phyloP scores from a whole-genome alignment of 257 asterid genomes.

The Striga asiatica region DNA sequence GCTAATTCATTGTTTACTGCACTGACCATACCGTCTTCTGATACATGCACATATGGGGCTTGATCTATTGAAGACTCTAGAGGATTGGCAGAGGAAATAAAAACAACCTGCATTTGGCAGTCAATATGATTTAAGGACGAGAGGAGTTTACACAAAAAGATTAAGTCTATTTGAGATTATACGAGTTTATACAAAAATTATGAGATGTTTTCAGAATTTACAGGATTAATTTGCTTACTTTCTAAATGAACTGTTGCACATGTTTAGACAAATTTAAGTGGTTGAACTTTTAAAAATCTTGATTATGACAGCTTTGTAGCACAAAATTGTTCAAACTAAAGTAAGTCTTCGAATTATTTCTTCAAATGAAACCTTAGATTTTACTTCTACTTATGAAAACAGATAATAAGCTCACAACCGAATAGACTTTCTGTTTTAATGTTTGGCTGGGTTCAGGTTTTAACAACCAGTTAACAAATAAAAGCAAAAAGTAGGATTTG shows the following conservation, averaged over 20 bases:
- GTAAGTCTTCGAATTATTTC: too few species aligned
- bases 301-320: too few species aligned
- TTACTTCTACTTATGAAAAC: not conserved
- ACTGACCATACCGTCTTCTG: conserved; percentile 42
- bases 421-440: too few species aligned
- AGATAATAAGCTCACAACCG: not conserved
- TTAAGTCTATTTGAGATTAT: too few species aligned
- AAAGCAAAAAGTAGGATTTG: not conserved
- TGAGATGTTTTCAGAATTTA: too few species aligned
- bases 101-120: conserved; percentile 27
- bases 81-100: conserved; percentile 27
- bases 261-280: too few species aligned
- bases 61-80: conserved; percentile 51
- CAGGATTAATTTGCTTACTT: too few species aligned
- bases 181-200: too few species aligned
- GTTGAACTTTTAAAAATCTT: too few species aligned
- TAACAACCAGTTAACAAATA: not conserved
- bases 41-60: conserved; percentile 43
- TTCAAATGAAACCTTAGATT: too few species aligned
- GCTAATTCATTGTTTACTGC: conserved; percentile 28
- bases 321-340: too few species aligned
- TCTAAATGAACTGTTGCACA: too few species aligned
- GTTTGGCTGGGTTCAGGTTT: not conserved
- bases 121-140: not conserved
- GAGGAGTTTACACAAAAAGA: not conserved